Percentiles rank a stretch among this genome's conserved stretches.
phyloP scores from a whole-genome alignment of 2,329 filamentous ascomycete genomes.

The Pochonia chlamydosporia region DNA sequence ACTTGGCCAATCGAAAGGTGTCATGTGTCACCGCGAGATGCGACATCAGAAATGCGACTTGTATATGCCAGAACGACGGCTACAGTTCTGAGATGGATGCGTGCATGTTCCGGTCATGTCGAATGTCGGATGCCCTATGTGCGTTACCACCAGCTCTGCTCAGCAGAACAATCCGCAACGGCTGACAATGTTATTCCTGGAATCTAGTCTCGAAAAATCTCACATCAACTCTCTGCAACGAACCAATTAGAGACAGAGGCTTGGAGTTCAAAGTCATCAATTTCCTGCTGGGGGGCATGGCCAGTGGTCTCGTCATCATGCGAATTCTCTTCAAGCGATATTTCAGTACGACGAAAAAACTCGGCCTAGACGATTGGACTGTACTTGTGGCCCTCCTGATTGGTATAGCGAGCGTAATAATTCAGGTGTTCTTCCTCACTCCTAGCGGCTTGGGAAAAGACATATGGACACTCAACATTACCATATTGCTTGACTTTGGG shows the following conservation, averaged over 20 bases:
- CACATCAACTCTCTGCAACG: constrained; percentile 15
- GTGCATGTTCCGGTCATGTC: constrained; percentile 15
- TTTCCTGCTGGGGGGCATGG: constrained; percentile 23
- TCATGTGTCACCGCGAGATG: constrained; percentile 12
- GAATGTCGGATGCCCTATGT: constrained; percentile 3
- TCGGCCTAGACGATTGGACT: constrained; percentile 26
- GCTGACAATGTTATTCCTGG: background rate
- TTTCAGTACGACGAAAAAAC: constrained; percentile 20
- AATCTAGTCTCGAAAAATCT: constrained; percentile 11
- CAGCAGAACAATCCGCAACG: background rate
- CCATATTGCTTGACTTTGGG: constrained; percentile 31
- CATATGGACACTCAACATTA: constrained; percentile 34
- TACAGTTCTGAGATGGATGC: constrained; percentile 14
- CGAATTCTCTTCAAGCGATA: constrained; percentile 23
- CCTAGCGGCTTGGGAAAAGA: constrained; percentile 35
- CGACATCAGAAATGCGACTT: constrained; percentile 12
- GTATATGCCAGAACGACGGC: constrained; percentile 6
- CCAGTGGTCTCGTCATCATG: constrained; percentile 26
- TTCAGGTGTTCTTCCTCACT: constrained; percentile 18
- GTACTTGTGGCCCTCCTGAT: constrained; percentile 17
- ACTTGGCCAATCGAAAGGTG: constrained; percentile 12
- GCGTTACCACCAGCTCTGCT: background rate
- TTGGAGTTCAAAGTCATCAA: constrained; percentile 23
- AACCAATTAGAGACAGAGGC: constrained; percentile 17
- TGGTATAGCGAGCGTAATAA: constrained; percentile 17